Conservation (phyloP, 441 rosid species). For the Erysimum pusillum region DNA sequence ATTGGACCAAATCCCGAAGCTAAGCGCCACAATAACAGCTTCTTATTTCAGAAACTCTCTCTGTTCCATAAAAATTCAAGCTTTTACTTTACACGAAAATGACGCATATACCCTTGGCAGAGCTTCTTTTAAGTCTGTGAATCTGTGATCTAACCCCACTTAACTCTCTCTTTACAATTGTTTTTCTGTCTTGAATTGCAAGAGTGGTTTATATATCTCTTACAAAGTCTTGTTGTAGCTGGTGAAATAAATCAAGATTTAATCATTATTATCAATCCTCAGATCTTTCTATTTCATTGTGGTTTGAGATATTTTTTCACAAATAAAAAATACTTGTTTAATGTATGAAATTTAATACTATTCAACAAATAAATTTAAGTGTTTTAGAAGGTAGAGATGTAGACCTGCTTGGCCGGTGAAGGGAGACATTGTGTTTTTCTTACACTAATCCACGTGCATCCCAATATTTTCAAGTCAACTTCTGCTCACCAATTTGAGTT, state of each 20-base stretch:
- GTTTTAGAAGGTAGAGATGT: slow-evolving; percentile 49
- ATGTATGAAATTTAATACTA: not conserved
- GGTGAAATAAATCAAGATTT: not conserved
- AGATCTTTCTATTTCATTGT: slow-evolving; percentile 32
- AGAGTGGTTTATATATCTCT: slow-evolving; percentile 6
- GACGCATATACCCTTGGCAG: slow-evolving; percentile 29
- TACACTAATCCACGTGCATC: slow-evolving; percentile 44
- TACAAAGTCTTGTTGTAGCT: slow-evolving; percentile 1
- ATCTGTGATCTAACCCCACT: slow-evolving; percentile 17
- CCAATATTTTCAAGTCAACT: slow-evolving; percentile 43
- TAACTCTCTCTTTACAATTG: slow-evolving; percentile 16
- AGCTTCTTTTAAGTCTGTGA: not conserved
- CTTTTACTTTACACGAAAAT: slow-evolving; percentile 13
- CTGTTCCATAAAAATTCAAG: slow-evolving; percentile 25
- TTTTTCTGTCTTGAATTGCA: not conserved
- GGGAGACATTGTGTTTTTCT: slow-evolving; percentile 45
- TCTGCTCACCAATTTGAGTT: slow-evolving; percentile 36
- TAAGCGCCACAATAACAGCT: slow-evolving; percentile 48
- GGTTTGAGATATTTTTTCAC: slow-evolving; percentile 16
- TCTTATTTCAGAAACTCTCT: slow-evolving; percentile 32
- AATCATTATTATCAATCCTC: not conserved
- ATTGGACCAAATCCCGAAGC: slow-evolving; percentile 50
- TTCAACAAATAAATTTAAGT: slow-evolving; percentile 8
- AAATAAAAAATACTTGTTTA: not conserved
- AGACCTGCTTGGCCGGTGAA: slow-evolving; percentile 51